A percentile compares a stretch with the other conserved stretches of the same genome.
phyloP scores from a whole-genome alignment of 1,284 basidiomycete species.

The Sporisorium graminicola region DNA sequence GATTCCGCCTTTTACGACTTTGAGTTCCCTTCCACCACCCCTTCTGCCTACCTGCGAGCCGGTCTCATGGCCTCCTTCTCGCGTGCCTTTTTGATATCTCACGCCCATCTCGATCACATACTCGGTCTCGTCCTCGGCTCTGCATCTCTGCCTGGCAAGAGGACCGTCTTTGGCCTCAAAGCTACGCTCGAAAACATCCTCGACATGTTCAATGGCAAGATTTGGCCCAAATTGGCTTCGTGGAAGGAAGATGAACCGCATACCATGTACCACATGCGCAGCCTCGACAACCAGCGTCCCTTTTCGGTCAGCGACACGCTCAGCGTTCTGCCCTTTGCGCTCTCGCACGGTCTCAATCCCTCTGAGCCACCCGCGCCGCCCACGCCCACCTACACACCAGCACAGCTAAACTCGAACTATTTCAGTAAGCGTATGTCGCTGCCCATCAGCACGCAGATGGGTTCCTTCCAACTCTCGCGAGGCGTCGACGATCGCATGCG shows the following conservation, averaged over 20 bases:
- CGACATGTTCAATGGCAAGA: slow-evolving; percentile 79
- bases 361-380: slow-evolving; percentile 57
- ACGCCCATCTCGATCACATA: slow-evolving; percentile 86
- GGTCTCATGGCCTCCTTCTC: slow-evolving; percentile 63
- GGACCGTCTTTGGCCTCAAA: slow-evolving; percentile 77
- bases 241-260: slow-evolving; percentile 74
- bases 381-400: slow-evolving; percentile 50
- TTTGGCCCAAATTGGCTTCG: slow-evolving; percentile 85
- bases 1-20: slow-evolving; percentile 59
- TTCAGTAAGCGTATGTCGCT: slow-evolving; percentile 60
- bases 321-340: slow-evolving; percentile 55
- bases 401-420: slow-evolving; percentile 47
- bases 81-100: slow-evolving; percentile 75
- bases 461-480: slow-evolving; percentile 34
- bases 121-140: slow-evolving; percentile 80
- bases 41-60: slow-evolving; percentile 53
- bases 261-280: slow-evolving; percentile 63
- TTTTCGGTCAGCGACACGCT: slow-evolving; percentile 44
- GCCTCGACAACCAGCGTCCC: slow-evolving; percentile 54
- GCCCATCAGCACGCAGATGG: slow-evolving; percentile 54
- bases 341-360: slow-evolving; percentile 60
- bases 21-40: slow-evolving; percentile 51
- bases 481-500: slow-evolving; percentile 33
- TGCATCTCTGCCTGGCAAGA: slow-evolving; percentile 78
- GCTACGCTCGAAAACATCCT: slow-evolving; percentile 79